Conservation (phyloP, 2,329 filamentous ascomycete genomes). For the Lachnellula hyalina region DNA sequence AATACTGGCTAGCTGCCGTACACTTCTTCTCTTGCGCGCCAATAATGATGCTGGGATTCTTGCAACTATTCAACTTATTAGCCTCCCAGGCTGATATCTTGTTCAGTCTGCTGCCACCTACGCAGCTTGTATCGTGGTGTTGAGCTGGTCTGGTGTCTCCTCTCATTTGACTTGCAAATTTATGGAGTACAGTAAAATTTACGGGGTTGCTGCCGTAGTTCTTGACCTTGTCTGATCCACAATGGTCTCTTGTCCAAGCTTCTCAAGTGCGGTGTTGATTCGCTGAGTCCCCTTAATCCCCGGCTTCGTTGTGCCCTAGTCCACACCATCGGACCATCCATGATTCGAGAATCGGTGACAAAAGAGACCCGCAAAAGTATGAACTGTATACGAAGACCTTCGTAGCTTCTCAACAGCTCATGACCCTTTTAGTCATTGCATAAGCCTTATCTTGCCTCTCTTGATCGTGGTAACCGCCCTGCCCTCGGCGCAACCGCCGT, state of each 20-base stretch:
- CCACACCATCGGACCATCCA: constrained; percentile 1
- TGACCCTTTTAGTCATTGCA: not conserved
- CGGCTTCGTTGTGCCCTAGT: not conserved
- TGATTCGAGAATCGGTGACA: constrained; percentile 8
- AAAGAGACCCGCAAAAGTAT: constrained; percentile 7
- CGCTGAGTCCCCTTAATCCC: not conserved
- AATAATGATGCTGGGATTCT: not conserved
- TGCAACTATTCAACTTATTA: not conserved
- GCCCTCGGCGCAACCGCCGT: not conserved
- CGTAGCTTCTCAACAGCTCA: not conserved
- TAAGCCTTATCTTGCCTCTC: not conserved
- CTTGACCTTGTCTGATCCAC: not conserved
- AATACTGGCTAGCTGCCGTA: no score
- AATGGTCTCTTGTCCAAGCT: not conserved
- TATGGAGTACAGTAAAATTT: not conserved
- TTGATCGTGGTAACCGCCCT: not conserved
- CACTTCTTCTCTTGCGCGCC: not conserved
- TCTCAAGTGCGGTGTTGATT: not conserved
- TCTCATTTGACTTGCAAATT: not conserved
- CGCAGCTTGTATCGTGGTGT: not conserved
- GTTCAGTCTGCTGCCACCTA: not conserved
- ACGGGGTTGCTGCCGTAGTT: not conserved
- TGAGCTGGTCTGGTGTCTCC: not conserved
- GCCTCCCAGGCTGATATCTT: not conserved
- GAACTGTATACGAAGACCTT: no score